Conservation (phyloP, 768 basidiomycete genomes). For the Plicaturopsis crispa region DNA sequence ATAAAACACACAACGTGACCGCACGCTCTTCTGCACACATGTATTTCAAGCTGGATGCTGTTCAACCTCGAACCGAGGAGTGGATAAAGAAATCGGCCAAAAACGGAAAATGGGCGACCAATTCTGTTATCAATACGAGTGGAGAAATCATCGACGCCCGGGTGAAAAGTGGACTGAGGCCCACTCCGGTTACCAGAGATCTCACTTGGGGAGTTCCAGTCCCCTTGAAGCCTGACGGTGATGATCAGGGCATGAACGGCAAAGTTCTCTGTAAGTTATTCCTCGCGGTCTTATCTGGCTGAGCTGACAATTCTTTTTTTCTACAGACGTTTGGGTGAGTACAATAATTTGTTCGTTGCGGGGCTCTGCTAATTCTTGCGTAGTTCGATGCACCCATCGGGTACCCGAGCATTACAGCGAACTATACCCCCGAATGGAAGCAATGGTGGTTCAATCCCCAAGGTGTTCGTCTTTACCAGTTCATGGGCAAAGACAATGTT, state of each 20-base stretch:
- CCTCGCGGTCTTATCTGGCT: not conserved
- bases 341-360: not conserved
- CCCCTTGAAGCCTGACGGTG: slow-evolving; percentile 61
- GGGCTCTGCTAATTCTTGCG: slow-evolving; percentile 4
- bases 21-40: slow-evolving; percentile 81
- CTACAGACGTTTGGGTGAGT: slow-evolving; percentile 89
- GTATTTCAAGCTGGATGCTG: slow-evolving; percentile 78
- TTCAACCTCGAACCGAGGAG: slow-evolving; percentile 77
- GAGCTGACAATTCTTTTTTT: slow-evolving; percentile 4
- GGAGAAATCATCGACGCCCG: slow-evolving; percentile 88
- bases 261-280: slow-evolving; percentile 89
- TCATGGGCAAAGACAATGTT: slow-evolving; percentile 99
- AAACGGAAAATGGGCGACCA: slow-evolving; percentile 87
- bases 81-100: slow-evolving; percentile 81
- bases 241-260: slow-evolving; percentile 78
- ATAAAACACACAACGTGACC: slow-evolving; percentile 71
- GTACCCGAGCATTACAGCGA: slow-evolving; percentile 95
- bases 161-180: slow-evolving; percentile 75
- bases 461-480: slow-evolving; percentile 89
- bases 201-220: slow-evolving; percentile 95
- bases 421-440: slow-evolving; percentile 91
- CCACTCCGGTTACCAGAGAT: slow-evolving; percentile 91
- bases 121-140: slow-evolving; percentile 82
- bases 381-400: slow-evolving; percentile 97
- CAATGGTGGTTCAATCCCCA: slow-evolving; percentile 95